Base-by-base conservation (phyloP, 2,329 filamentous ascomycete species). In the Clonostachys sp. region DNA sequence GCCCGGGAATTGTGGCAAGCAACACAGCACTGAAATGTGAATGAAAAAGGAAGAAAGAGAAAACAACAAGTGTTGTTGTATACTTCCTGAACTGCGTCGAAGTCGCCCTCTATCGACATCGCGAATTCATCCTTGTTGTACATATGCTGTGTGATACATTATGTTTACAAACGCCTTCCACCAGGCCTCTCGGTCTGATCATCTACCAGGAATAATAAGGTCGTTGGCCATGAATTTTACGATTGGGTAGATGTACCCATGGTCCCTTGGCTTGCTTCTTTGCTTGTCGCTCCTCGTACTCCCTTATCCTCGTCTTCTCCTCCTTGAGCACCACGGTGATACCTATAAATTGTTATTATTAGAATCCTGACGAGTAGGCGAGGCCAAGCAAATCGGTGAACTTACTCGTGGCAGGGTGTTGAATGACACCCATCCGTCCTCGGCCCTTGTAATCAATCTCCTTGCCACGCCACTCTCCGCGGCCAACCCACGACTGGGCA, bases 121-220 rank as follows among this genome's bases (percentile, higher is more conserved):
- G 24, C 24, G 24, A 10, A 30, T 30, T 30, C 24, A 30, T 30
- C 10, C 24, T 30, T 30, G 10, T 30, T 30, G 24, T 30, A 30
- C 24, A 30, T 10, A 30, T 30, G 24, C 9, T 30, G 24, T 30
- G 24, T 30, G 24, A 30, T 30, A 30, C 24, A 30, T 30, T 30
- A 30, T 30, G 24, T 30, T 30, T 30, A 30, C 24, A 30, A 30
- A 30, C 24, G 24, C 24, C 24, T 30, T 10, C 24, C 24, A 30
- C 9, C 24, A 30, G 24, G 9, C 24, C 24, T 10, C 8, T 30
- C 24, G 24, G 24, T 8, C 9, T 30, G 24, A 30, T 30, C 8
- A 30, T 59, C 57, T 85, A 97, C 92, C 92, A 99, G 51, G 87
- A 83, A 68, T 95, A 95, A 66, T 94, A 95, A 62, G 90, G 92